phyloP scores from a whole-genome alignment of 306 rosid species.

The Senna tora region DNA sequence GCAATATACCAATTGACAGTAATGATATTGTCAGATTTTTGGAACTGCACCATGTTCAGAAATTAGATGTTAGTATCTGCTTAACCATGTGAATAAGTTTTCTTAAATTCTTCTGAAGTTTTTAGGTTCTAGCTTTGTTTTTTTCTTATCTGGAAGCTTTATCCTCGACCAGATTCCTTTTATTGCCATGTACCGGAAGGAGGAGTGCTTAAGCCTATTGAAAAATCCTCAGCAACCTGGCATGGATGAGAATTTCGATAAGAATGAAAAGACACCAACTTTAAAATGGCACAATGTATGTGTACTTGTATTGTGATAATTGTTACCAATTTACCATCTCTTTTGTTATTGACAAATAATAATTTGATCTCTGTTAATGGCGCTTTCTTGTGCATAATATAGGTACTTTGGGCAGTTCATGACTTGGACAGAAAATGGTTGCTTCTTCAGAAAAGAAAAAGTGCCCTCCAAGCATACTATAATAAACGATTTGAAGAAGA shows the following conservation, averaged over 20 bases:
- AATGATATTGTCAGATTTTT: conserved; percentile 79
- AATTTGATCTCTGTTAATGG: conserved; percentile 20
- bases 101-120: background rate
- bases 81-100: background rate
- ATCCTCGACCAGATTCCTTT: conserved; percentile 69
- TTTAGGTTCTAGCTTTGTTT: conserved; percentile 32
- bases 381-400: conserved; percentile 35
- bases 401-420: conserved; percentile 95
- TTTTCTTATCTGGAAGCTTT: conserved; percentile 19
- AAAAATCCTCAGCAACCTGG: conserved; percentile 66
- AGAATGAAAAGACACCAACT: conserved; percentile 59
- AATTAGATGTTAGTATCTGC: conserved; percentile 76
- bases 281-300: conserved; percentile 94
- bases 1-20: conserved; percentile 55
- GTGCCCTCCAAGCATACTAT: conserved; percentile 79
- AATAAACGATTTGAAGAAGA: conserved; percentile 86
- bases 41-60: conserved; percentile 89
- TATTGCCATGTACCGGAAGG: conserved; percentile 91
- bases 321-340: conserved; percentile 2
- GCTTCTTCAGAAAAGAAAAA: conserved; percentile 91
- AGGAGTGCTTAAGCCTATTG: conserved; percentile 83
- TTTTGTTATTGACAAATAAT: conserved; percentile 10
- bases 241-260: conserved; percentile 61
- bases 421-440: conserved; percentile 95
- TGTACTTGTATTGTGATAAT: conserved; percentile 7